These are phyloP conservation scores for Saposhnikovia divaricata DNA, from an alignment of 129 eudicot genomes.

Conservation along the genomic window DNA sequence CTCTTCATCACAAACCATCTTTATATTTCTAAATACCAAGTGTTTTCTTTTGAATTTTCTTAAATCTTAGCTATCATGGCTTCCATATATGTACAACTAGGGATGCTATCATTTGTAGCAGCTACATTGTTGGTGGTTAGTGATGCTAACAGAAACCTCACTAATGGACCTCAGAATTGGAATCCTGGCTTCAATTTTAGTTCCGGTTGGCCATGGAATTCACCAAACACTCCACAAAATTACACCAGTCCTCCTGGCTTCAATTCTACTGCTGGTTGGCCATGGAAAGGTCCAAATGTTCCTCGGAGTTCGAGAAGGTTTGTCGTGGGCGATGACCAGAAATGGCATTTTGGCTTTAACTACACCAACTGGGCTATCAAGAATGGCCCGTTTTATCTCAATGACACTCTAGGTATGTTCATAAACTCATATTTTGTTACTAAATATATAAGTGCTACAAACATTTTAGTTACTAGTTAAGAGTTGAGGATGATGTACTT, in stretches of 20 bases:
- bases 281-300: conserved; percentile 12
- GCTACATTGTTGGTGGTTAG: conserved; percentile 4
- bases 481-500: too few relatives aligned
- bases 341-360: conserved; percentile 48
- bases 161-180: neutral
- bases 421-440: neutral
- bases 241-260: neutral
- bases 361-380: conserved; percentile 43
- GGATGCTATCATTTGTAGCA: neutral
- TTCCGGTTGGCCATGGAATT: neutral
- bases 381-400: conserved; percentile 38
- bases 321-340: conserved; percentile 36
- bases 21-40: neutral
- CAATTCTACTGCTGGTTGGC: conserved; percentile 17
- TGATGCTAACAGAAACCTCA: conserved; percentile 17
- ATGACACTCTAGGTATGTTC: conserved; percentile 35
- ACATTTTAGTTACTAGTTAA: too few relatives aligned
- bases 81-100: neutral
- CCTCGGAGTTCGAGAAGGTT: conserved; percentile 18
- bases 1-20: neutral
- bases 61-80: neutral
- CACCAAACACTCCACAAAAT: neutral
- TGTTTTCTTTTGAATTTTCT: too few relatives aligned
- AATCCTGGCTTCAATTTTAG: neutral
- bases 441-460: neutral